Evolutionary conservation across 805 yeast species (phyloP), one percentile per base, ranked within the genome.

Genomic region (Suhomyces emberorum): DNA sequence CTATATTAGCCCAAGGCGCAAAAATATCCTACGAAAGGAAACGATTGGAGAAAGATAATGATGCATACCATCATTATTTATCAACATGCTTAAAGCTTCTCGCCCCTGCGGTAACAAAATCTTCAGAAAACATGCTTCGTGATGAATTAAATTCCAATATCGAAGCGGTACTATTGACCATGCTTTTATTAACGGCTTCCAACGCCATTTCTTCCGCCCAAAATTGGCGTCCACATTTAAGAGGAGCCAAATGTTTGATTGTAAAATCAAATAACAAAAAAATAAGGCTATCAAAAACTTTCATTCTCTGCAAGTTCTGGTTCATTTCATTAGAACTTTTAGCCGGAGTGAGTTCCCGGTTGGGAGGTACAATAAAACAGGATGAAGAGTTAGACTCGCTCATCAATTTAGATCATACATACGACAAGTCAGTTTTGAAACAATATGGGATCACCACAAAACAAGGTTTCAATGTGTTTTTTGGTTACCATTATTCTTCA

Each of bases 1-100:
- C 86, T 1, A 69, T 81, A 3, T 52, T 83, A 31, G 83, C 89
- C 0, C 81, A 80, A 41, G 89, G 88, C 16, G 88, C 88, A 0
- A 63, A 77, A 28, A 66, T 72, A 4, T 59, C 72, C 2, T 72
- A 69, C 41, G 60, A 74, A 35, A 63, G 63, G 28, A 62, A 69
- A 2, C 47, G 56, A 11, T 50, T 61, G 11, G 60, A 67, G 0
- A 72, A 74, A 30, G 85, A 81, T 51, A 86, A 81, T 50, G 74
- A 69, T 35, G 78, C 77, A 7, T 80, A 79, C 49, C 77, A 79
- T 47, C 65, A 72, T n/a, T 83, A 83, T 49, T 55, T 83, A 27
- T 74, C 83, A 3, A 72, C 71, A 30, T 81, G 88, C 49, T 58
- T 82, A 37, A 72, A 72, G 38, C 62, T 78, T 6, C 55, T 83